phyloP scores from a whole-genome alignment of 1,284 basidiomycete genomes.

The Trametes polyzona region DNA sequence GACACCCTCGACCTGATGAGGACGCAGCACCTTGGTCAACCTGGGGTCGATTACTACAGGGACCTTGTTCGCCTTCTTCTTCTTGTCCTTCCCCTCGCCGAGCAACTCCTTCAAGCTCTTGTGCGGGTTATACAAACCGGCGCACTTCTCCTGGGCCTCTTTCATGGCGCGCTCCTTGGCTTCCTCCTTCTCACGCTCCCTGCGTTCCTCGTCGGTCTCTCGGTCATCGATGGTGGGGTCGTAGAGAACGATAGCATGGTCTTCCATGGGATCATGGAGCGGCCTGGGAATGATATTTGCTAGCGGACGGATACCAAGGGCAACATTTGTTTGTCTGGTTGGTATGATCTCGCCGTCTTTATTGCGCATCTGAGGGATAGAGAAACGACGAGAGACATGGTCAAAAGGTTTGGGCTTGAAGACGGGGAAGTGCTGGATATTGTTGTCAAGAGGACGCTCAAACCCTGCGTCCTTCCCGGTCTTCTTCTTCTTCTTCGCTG shows the following conservation, averaged over 20 bases:
- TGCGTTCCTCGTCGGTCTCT: constrained; percentile 85
- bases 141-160: constrained; percentile 68
- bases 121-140: constrained; percentile 85
- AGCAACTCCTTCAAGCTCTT: constrained; percentile 88
- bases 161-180: constrained; percentile 65
- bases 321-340: constrained; percentile 68
- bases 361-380: constrained; percentile 86
- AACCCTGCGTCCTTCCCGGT: constrained; percentile 56
- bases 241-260: constrained; percentile 96
- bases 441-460: constrained; percentile 39
- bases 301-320: constrained; percentile 87
- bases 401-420: constrained; percentile 85
- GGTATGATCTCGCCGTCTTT: constrained; percentile 77
- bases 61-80: constrained; percentile 77
- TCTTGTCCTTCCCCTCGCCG: constrained; percentile 75
- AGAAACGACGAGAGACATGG: constrained; percentile 71
- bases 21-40: constrained; percentile 86
- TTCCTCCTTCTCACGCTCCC: constrained; percentile 71
- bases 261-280: constrained; percentile 95
- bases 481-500: constrained; percentile 63
- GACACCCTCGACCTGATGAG: constrained; percentile 98
- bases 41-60: constrained; percentile 96
- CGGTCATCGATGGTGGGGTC: constrained; percentile 95
- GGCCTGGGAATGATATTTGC: constrained; percentile 88
- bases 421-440: constrained; percentile 79